Conservation (phyloP, 208 protist genomes). For the Trypanosoma cruzi region DNA sequence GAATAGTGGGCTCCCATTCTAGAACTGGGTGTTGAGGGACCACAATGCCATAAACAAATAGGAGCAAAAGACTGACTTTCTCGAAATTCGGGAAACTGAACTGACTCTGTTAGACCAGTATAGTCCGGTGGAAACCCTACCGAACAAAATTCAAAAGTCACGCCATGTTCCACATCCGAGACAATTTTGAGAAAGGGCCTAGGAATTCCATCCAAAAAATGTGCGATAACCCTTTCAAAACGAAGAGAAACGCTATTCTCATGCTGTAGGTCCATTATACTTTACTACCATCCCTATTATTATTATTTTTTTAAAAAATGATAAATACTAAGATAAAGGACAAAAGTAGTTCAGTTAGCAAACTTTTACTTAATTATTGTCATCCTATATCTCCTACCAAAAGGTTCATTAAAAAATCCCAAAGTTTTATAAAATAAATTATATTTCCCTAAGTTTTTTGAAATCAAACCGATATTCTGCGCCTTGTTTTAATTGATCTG, state of each 20-base stretch:
- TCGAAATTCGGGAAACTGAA: constrained; percentile 39
- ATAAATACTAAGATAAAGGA: background rate
- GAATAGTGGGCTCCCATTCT: constrained; percentile 91
- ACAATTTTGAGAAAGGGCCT: constrained; percentile 53
- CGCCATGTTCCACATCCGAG: constrained; percentile 24
- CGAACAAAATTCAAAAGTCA: constrained; percentile 61
- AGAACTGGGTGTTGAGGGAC: constrained; percentile 46
- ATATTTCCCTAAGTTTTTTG: constrained; percentile 62
- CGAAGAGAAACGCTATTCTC: constrained; percentile 55
- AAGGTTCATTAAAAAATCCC: constrained; percentile 1
- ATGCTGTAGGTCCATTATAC: constrained; percentile 42
- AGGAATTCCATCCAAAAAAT: constrained; percentile 88
- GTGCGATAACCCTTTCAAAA: constrained; percentile 81
- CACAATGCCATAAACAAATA: constrained; percentile 33
- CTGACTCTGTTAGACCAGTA: constrained; percentile 49
- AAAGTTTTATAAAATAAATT: constrained; percentile 13
- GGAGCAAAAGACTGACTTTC: constrained; percentile 42
- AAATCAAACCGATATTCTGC: constrained; percentile 86
- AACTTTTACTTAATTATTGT: constrained; percentile 1
- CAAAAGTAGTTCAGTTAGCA: constrained; percentile 15
- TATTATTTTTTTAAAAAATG: constrained; percentile 27
- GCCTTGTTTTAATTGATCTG: constrained; percentile 83
- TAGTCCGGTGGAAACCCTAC: constrained; percentile 83
- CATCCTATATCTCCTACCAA: background rate
- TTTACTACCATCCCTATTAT: constrained; percentile 8